Base-by-base conservation (phyloP, 352 stramenopile species). In the Pythium sp. region DNA sequence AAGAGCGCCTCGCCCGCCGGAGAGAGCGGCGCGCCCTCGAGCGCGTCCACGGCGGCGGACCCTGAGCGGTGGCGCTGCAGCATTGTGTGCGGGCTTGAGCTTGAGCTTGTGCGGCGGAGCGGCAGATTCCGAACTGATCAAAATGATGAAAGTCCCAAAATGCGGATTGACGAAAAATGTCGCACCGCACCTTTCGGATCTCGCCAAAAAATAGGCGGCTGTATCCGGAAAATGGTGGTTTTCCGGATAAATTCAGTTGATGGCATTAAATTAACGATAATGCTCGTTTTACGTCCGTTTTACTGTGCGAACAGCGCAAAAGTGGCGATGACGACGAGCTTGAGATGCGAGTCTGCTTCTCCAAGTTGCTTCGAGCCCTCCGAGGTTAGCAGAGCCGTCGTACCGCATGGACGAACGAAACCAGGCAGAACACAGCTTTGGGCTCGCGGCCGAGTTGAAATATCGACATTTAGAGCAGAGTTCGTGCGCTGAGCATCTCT, bases 61-160 rank as follows among this genome's bases (percentile, higher is more conserved):
- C 56, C 56, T 8, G 56, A 49, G 20, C 56, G 56, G 32, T 62
- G 56, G 56, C 56, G 56, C 56, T 62, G 56, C 56, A 62, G 30
- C 30, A 61, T 43, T 7, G 54, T 18, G 18, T 56, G 49, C 8
- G 24, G 24, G 36, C 11, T 43, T 32, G 30, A 32, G 30, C 12
- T 47, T 47, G 41, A 6, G 30, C 5, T 4, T 49, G 41, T 49
- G 15, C 41, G 41, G 22, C 15, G 18, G 43, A 20, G 18, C 18
- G 5, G 43, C 18, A 51, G 43, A 51, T 51, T 51, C 18, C 15
- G 43, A 7, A 51, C 15, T 49, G 41, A 49, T 22, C 18, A 51
- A 47, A 47, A 47, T n/a, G 41, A 11, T 24, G 18, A 51, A 51
- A 51, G 22, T 51, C 41, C 41, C 18, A 51, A 22, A 51, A 51